Evolutionary conservation across 352 stramenopile genomes (phyloP).

Genomic region (Globisporangium canariense): DNA sequence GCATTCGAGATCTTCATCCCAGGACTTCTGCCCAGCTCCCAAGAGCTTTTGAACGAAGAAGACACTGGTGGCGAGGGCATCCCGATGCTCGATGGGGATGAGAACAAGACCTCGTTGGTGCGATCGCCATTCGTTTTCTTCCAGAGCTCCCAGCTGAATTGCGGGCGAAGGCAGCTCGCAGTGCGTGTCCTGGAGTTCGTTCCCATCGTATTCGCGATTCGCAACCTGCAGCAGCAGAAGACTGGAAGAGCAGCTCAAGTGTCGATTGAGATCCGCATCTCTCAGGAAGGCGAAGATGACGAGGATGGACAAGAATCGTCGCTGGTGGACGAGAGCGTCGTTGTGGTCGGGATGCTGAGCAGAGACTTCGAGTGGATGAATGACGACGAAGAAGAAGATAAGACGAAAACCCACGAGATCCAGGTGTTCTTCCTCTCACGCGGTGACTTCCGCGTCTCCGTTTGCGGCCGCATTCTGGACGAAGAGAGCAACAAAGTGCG

Average conservation of each 20-base stretch:
- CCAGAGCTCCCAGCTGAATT: slow-evolving; percentile 2
- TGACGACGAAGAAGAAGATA: neutral
- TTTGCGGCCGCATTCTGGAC: slow-evolving; percentile 18
- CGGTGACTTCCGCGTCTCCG: slow-evolving; percentile 43
- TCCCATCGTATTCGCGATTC: slow-evolving; percentile 10
- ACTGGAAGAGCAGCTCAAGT: neutral
- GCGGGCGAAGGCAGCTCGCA: neutral
- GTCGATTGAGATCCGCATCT: slow-evolving; percentile 28
- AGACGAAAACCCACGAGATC: slow-evolving; percentile 29
- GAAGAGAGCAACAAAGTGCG: neutral
- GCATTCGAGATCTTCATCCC: slow-evolving; percentile 27
- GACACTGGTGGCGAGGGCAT: neutral
- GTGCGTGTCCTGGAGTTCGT: slow-evolving; percentile 16
- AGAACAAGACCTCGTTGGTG: neutral
- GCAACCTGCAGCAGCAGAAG: neutral
- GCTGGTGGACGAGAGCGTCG: slow-evolving; percentile 25
- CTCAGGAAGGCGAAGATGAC: slow-evolving; percentile 26
- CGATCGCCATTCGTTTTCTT: slow-evolving; percentile 20
- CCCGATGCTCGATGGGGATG: slow-evolving; percentile 8
- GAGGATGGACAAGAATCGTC: slow-evolving; percentile 2
- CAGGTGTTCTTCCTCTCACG: slow-evolving; percentile 65
- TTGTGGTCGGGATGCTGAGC: slow-evolving; percentile 38
- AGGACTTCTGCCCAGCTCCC: neutral
- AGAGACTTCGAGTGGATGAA: slow-evolving; percentile 23
- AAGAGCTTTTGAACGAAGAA: neutral